Conservation (phyloP, 495 filamentous ascomycete species). For the Zalerion maritima region DNA sequence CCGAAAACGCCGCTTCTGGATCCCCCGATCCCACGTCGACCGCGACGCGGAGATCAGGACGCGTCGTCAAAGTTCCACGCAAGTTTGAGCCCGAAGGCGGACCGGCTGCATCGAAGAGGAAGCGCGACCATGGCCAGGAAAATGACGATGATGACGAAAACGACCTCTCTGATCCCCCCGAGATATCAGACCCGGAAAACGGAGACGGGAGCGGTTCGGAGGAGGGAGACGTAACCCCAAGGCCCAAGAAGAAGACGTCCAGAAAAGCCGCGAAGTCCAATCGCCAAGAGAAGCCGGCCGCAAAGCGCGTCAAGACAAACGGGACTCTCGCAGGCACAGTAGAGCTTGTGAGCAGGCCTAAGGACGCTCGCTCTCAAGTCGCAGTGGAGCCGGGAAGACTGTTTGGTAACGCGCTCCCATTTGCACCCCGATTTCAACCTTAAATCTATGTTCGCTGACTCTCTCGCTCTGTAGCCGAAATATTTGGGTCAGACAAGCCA, state of each 20-base stretch:
- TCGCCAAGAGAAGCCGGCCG: slow-evolving; percentile 40
- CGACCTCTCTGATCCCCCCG: slow-evolving; percentile 38
- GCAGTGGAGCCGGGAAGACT: not conserved
- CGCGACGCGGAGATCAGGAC: slow-evolving; percentile 54
- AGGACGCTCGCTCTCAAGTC: slow-evolving; percentile 23
- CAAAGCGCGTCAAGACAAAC: slow-evolving; percentile 65
- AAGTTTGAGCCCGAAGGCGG: slow-evolving; percentile 39
- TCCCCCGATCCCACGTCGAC: slow-evolving; percentile 32
- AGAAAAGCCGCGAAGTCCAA: slow-evolving; percentile 25
- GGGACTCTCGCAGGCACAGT: slow-evolving; percentile 36
- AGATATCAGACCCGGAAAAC: slow-evolving; percentile 33
- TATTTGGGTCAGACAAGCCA: slow-evolving; percentile 58
- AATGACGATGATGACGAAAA: slow-evolving; percentile 37
- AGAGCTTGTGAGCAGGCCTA: slow-evolving; percentile 44
- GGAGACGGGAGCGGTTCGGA: slow-evolving; percentile 32
- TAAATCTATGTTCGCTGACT: slow-evolving; percentile 9
- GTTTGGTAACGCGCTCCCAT: not conserved
- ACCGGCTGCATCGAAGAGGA: slow-evolving; percentile 31
- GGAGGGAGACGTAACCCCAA: slow-evolving; percentile 24
- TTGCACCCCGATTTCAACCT: not conserved
- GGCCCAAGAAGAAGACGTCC: slow-evolving; percentile 14
- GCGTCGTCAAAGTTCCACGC: slow-evolving; percentile 59
- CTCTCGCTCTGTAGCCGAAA: slow-evolving; percentile 41
- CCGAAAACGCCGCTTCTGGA: slow-evolving; percentile 41
- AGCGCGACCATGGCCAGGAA: slow-evolving; percentile 37